Conservation (phyloP, 176 grass and related monocot genomes). For the Musa itinerans region DNA sequence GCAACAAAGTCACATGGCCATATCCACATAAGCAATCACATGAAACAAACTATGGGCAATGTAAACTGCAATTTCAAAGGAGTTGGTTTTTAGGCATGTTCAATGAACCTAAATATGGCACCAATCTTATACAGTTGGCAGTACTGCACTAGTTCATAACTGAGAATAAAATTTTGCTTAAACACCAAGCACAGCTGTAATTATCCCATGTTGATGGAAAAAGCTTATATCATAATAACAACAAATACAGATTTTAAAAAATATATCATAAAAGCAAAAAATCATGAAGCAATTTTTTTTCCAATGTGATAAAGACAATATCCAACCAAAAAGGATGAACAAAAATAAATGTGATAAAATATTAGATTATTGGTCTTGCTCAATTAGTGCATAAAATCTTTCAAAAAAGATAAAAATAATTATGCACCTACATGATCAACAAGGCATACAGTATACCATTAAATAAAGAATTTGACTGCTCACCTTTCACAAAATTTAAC, state of each 20-base stretch:
- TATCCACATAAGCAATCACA: too few relatives aligned
- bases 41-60: too few relatives aligned
- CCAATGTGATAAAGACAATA: background rate
- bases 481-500: constrained; percentile 73
- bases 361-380: background rate
- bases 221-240: background rate
- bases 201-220: background rate
- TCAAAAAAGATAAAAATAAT: background rate
- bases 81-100: too few relatives aligned
- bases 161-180: too few relatives aligned
- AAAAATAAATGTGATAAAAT: background rate
- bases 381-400: background rate
- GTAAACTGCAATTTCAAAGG: too few relatives aligned
- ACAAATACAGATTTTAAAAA: background rate
- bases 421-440: background rate
- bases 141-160: too few relatives aligned
- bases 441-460: background rate
- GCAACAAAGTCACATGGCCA: too few relatives aligned
- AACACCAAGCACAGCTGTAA: too few relatives aligned
- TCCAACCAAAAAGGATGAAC: too few relatives aligned
- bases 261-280: background rate
- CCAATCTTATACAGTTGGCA: too few relatives aligned
- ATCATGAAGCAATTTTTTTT: too few relatives aligned
- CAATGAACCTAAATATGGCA: too few relatives aligned
- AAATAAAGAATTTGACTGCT: background rate